These are phyloP conservation scores for Paradendryphiella salina DNA, from an alignment of 2,329 filamentous ascomycete species.

Conservation along the genomic window DNA sequence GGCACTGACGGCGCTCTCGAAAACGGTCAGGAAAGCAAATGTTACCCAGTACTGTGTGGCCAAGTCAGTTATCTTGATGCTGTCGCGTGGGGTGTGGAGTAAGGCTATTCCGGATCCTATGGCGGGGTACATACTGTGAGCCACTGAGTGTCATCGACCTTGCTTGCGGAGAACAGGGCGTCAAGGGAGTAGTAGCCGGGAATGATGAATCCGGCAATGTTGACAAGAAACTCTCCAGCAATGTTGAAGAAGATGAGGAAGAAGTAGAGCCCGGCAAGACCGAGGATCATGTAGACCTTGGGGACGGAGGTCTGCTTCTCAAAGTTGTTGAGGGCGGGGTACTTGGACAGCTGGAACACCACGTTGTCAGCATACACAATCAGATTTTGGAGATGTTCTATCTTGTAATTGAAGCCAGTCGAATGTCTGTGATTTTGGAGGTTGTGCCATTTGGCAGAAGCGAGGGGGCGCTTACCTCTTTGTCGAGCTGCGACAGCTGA, in stretches of 20 bases:
- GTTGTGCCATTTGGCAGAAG: slow-evolving; percentile 7
- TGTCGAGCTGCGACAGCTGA: slow-evolving; percentile 78
- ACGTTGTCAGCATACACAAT: slow-evolving; percentile 25
- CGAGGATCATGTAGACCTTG: slow-evolving; percentile 82
- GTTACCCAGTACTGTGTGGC: slow-evolving; percentile 76
- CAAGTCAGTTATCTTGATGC: slow-evolving; percentile 19
- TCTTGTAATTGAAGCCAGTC: neutral
- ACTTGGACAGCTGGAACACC: slow-evolving; percentile 73
- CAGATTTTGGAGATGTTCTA: neutral
- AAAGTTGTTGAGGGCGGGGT: slow-evolving; percentile 79
- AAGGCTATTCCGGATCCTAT: slow-evolving; percentile 2
- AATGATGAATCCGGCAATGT: slow-evolving; percentile 80
- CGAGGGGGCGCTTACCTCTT: slow-evolving; percentile 64
- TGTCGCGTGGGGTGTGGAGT: neutral
- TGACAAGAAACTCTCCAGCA: slow-evolving; percentile 83
- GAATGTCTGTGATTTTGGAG: slow-evolving; percentile 12
- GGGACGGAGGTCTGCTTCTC: slow-evolving; percentile 82
- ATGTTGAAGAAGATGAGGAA: slow-evolving; percentile 93
- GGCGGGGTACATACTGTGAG: slow-evolving; percentile 54
- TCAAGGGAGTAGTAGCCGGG: slow-evolving; percentile 82
- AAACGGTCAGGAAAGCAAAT: slow-evolving; percentile 78
- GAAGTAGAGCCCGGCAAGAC: slow-evolving; percentile 77
- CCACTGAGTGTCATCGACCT: slow-evolving; percentile 82
- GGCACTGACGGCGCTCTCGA: slow-evolving; percentile 80
- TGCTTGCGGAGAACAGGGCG: slow-evolving; percentile 72